phyloP scores from a whole-genome alignment of 140 eudicot species.

The Oenanthe javanica region DNA sequence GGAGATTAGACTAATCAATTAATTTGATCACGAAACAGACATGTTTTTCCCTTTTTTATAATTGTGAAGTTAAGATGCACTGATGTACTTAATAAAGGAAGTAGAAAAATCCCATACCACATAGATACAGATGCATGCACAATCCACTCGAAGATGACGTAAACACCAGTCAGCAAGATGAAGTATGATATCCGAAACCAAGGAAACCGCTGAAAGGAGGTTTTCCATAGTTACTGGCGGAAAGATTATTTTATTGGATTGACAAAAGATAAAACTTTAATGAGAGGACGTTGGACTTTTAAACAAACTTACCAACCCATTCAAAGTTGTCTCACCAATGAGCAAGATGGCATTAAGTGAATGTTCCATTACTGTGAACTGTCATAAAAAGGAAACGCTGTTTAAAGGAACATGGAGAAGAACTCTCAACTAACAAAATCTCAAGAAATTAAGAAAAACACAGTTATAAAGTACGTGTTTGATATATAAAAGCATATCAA shows the following conservation, averaged over 20 bases:
- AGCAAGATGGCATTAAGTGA: constrained; percentile 62
- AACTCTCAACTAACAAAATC: neutral
- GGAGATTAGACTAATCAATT: neutral
- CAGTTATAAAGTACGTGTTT: neutral
- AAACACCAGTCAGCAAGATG: constrained; percentile 58
- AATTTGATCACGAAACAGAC: neutral
- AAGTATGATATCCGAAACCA: constrained; percentile 84
- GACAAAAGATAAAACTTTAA: neutral
- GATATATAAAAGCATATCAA: neutral
- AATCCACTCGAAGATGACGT: constrained; percentile 78
- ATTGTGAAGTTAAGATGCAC: neutral
- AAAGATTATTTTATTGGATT: neutral
- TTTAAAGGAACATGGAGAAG: neutral
- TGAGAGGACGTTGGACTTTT: neutral
- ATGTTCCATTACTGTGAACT: constrained; percentile 76
- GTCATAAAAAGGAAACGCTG: constrained; percentile 16
- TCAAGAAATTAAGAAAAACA: neutral
- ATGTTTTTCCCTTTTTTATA: neutral
- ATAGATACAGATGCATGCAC: constrained; percentile 58
- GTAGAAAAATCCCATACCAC: constrained; percentile 33
- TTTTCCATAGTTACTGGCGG: neutral
- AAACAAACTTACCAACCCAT: constrained; percentile 46
- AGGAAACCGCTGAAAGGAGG: constrained; percentile 65
- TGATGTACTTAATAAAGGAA: neutral
- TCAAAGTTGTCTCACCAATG: constrained; percentile 80